These are phyloP conservation scores for Scutellaria minor DNA, from an alignment of 257 asterid species.

Conservation along the genomic window DNA sequence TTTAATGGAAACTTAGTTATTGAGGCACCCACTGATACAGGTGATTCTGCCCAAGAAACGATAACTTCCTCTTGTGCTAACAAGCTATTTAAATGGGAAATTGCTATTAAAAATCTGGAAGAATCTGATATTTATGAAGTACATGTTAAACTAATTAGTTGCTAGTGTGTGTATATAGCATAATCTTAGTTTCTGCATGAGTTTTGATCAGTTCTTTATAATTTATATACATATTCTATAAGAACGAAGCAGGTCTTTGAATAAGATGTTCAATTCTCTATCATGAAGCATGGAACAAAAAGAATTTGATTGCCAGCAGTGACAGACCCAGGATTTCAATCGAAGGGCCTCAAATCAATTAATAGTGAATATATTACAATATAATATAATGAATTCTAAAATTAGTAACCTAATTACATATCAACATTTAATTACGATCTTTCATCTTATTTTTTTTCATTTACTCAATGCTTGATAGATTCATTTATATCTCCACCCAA, in stretches of 20 bases:
- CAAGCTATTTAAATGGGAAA: not conserved
- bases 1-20: conserved; percentile 37
- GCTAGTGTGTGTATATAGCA: not conserved
- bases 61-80: conserved; percentile 9
- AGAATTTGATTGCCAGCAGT: no score
- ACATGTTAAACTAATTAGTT: not conserved
- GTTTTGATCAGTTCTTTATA: not conserved
- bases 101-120: not conserved
- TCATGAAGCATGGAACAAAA: not conserved
- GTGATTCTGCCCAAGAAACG: not conserved
- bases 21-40: conserved; percentile 21
- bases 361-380: no score
- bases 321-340: no score
- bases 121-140: not conserved
- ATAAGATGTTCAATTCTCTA: not conserved
- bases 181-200: not conserved
- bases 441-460: no score
- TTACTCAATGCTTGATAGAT: no score
- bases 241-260: not conserved
- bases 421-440: no score
- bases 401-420: no score
- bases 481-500: no score
- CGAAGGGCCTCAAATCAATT: no score
- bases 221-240: not conserved
- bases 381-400: no score